Evolutionary conservation across 129 eudicot genomes (phyloP).

Genomic region (Ambrosia artemisiifolia): DNA sequence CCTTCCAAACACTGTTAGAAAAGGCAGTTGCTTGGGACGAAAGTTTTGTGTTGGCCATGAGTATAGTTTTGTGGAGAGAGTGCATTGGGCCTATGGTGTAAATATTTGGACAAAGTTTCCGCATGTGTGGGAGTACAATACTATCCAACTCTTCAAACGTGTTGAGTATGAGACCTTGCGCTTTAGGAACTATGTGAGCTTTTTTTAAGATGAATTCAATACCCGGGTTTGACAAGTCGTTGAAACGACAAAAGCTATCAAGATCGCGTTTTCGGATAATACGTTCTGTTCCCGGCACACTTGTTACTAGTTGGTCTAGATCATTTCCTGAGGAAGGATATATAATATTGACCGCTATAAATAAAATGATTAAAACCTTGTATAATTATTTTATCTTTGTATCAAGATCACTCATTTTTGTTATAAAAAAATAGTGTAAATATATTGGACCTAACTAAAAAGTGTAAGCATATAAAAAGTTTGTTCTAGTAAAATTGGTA

Average conservation of each 20-base stretch:
- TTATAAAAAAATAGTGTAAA: not conserved
- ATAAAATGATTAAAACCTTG: not conserved
- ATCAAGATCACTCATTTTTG: no score
- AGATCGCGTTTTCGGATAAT: constrained; percentile 40
- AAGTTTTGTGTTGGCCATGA: not conserved
- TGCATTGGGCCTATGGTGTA: constrained; percentile 39
- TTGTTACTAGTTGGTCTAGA: constrained; percentile 24
- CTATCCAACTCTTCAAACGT: constrained; percentile 32
- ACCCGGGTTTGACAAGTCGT: constrained; percentile 4
- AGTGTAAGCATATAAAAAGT: no score
- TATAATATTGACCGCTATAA: not conserved
- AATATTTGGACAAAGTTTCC: constrained; percentile 30
- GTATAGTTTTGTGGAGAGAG: constrained; percentile 22
- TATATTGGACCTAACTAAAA: no score
- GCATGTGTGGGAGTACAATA: constrained; percentile 23
- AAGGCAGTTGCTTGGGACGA: not conserved
- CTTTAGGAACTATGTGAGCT: constrained; percentile 26
- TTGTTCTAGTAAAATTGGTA: no score
- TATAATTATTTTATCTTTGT: no score
- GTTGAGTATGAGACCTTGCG: constrained; percentile 43
- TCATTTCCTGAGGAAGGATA: constrained; percentile 21
- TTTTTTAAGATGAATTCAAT: constrained; percentile 17
- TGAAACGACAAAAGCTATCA: constrained; percentile 35
- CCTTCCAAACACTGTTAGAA: constrained; percentile 43
- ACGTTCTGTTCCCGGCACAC: constrained; percentile 35